Percentiles rank a stretch among this genome's conserved stretches.
phyloP scores from a whole-genome alignment of 139 green algal species.

The Chlamydomonas sphaeroides region DNA sequence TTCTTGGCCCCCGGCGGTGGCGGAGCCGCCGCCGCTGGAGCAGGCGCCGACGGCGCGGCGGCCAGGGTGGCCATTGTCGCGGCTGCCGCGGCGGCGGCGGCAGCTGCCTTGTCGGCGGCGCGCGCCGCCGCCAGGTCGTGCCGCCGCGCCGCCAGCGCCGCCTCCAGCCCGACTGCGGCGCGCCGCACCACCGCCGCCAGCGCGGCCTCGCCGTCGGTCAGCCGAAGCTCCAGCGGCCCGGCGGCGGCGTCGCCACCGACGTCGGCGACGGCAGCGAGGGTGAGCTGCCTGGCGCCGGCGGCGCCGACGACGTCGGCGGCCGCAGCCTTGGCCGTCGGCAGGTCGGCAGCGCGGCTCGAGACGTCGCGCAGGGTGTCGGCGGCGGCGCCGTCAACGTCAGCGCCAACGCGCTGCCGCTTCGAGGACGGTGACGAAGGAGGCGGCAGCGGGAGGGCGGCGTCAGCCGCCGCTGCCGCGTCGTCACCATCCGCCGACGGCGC shows the following conservation, averaged over 20 bases:
- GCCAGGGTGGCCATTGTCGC: not conserved
- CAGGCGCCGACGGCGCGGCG: not conserved
- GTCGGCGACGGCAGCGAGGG: too few species aligned
- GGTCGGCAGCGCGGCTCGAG: not conserved
- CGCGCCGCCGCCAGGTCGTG: constrained; percentile 29
- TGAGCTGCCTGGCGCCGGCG: too few species aligned
- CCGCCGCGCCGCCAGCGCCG: constrained; percentile 5
- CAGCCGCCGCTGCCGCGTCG: too few species aligned
- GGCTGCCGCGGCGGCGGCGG: not conserved
- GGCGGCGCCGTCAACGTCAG: too few species aligned
- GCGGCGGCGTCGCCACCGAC: not conserved
- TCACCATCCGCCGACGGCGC: too few species aligned
- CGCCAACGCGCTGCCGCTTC: too few species aligned
- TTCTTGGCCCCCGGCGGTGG: too few species aligned
- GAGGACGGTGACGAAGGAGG: too few species aligned
- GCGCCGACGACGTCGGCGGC: too few species aligned
- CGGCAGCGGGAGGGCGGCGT: too few species aligned
- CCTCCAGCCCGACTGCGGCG: not conserved
- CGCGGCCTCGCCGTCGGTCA: not conserved
- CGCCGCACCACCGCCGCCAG: constrained; percentile 3
- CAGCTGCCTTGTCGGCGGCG: constrained; percentile 11
- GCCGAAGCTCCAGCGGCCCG: constrained; percentile 1
- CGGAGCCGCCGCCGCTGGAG: too few species aligned
- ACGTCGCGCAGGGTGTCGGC: not conserved
- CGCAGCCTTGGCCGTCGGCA: too few species aligned